Percentiles rank a stretch among this genome's conserved stretches.
Conservation (phyloP, 768 basidiomycete species). For the Suillus subluteus region DNA sequence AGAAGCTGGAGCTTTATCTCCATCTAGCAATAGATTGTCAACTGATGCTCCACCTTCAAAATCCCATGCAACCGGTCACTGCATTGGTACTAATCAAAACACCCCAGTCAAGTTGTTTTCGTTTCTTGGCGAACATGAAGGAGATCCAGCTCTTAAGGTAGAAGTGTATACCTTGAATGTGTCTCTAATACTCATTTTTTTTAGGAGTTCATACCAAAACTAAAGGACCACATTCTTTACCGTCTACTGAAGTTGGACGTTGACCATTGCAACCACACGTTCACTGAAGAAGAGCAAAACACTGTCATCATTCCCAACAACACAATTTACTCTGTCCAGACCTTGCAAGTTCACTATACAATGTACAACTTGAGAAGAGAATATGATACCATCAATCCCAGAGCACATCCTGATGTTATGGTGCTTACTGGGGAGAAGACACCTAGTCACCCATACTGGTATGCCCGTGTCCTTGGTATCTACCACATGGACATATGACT, state of each 20-base stretch:
- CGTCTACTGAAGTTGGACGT: neutral
- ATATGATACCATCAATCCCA: conserved; percentile 14
- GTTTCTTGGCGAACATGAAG: too few species aligned
- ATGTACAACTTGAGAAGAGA: conserved; percentile 25
- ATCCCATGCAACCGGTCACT: too few species aligned
- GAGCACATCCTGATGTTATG: conserved; percentile 15
- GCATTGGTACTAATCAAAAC: too few species aligned
- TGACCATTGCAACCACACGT: neutral
- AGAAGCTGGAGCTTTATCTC: too few species aligned
- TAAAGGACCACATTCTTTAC: neutral
- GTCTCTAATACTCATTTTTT: neutral
- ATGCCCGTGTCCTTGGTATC: conserved; percentile 15
- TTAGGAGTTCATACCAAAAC: neutral
- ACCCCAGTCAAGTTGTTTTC: too few species aligned
- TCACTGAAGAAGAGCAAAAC: neutral
- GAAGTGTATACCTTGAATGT: neutral
- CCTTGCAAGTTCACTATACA: conserved; percentile 32
- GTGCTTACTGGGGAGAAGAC: neutral
- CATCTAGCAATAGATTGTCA: too few species aligned
- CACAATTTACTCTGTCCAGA: conserved; percentile 24
- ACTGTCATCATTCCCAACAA: conserved; percentile 16
- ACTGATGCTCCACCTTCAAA: too few species aligned
- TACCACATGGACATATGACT: conserved; percentile 21
- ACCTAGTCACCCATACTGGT: conserved; percentile 1
- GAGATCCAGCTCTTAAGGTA: conserved; percentile 9